Evolutionary conservation across 2,329 filamentous ascomycete genomes (phyloP).

Genomic region (Monosporascus cannonballus): DNA sequence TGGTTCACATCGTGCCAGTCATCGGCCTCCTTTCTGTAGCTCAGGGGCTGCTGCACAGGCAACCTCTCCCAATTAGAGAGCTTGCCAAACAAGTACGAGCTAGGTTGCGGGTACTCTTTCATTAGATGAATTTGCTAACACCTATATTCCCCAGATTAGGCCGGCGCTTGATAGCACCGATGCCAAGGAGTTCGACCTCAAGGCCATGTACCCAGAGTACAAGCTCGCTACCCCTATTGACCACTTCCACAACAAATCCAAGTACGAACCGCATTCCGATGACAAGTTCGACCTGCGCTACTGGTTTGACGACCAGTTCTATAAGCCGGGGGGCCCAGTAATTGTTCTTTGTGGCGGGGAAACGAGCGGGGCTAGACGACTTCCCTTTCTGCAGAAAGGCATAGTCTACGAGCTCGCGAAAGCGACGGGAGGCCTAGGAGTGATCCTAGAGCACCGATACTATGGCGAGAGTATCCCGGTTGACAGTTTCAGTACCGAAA

Average conservation of each 20-base stretch:
- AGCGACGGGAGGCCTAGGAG: constrained; percentile 67
- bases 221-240: constrained; percentile 55
- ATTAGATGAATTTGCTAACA: constrained; percentile 3
- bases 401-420: constrained; percentile 65
- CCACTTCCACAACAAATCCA: constrained; percentile 75
- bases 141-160: constrained; percentile 10
- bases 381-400: constrained; percentile 71
- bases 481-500: constrained; percentile 58
- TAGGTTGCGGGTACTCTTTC: too few species aligned
- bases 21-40: constrained; percentile 15
- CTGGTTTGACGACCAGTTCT: constrained; percentile 75
- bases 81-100: constrained; percentile 21
- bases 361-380: constrained; percentile 53
- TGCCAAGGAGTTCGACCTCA: constrained; percentile 10
- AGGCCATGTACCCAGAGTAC: constrained; percentile 30
- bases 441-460: constrained; percentile 83
- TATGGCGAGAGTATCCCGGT: constrained; percentile 73
- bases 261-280: constrained; percentile 70
- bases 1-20: constrained; percentile 10
- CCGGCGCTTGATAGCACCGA: constrained; percentile 3
- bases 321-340: constrained; percentile 72
- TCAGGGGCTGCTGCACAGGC: constrained; percentile 19
- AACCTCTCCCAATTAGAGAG: constrained; percentile 22
- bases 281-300: constrained; percentile 67
- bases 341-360: constrained; percentile 73